These are phyloP conservation scores for Dendrobium nobile DNA, from an alignment of 106 monocot genomes.

Conservation along the genomic window DNA sequence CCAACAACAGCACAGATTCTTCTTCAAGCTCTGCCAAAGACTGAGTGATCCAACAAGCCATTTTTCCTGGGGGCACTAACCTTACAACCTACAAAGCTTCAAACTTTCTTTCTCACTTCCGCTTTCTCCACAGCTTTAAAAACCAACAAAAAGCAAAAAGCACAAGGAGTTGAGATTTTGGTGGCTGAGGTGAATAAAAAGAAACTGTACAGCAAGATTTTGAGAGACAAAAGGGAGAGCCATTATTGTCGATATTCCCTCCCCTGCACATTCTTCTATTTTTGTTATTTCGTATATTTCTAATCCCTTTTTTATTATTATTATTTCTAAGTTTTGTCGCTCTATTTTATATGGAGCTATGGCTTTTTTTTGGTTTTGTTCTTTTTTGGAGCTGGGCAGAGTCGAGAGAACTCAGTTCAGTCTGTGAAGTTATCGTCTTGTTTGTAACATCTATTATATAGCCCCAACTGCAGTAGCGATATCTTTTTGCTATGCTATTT, in stretches of 20 bases:
- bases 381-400: neutral
- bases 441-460: neutral
- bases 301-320: neutral
- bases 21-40: conserved; percentile 29
- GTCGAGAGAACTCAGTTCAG: neutral
- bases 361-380: neutral
- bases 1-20: conserved; percentile 4
- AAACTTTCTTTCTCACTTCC: neutral
- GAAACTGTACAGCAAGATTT: conserved; percentile 2
- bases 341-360: neutral
- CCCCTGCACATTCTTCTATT: conserved; percentile 6
- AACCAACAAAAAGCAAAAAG: neutral
- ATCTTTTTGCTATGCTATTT: neutral
- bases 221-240: neutral
- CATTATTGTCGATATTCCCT: neutral
- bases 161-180: conserved; percentile 1
- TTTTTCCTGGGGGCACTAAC: neutral
- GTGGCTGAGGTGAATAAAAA: neutral
- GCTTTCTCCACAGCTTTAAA: no score
- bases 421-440: neutral
- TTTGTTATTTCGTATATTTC: neutral
- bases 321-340: neutral
- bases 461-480: neutral
- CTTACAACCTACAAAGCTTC: neutral
- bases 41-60: conserved; percentile 19